Conservation (phyloP, 169 alveolate genomes). For the Perkinsus olseni region DNA sequence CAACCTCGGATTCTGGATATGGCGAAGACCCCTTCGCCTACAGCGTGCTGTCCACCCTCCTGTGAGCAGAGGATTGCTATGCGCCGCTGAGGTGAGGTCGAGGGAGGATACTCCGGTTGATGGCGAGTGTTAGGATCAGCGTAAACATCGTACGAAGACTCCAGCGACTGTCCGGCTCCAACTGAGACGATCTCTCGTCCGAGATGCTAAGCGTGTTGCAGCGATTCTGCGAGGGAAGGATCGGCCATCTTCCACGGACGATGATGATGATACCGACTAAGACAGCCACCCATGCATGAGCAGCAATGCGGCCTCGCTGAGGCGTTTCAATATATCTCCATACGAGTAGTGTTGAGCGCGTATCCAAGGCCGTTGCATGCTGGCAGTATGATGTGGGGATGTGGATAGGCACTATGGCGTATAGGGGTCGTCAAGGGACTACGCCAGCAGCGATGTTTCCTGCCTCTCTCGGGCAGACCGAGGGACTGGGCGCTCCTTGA, state of each 20-base stretch:
- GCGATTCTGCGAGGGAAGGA: neutral
- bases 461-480: no score
- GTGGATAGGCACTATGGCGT: no score
- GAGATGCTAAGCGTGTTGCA: neutral
- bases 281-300: neutral
- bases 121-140: neutral
- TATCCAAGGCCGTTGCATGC: no score
- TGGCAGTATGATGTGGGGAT: no score
- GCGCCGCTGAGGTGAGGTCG: neutral
- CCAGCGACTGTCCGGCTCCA: neutral
- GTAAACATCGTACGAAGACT: neutral
- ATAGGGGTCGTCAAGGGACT: no score
- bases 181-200: neutral
- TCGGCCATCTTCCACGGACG: neutral
- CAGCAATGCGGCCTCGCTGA: neutral
- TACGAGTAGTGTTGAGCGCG: neutral
- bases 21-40: no score
- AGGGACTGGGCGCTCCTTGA: no score
- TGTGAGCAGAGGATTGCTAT: neutral
- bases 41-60: no score
- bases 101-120: neutral
- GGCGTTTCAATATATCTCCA: neutral
- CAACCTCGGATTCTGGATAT: no score
- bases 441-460: no score
- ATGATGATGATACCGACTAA: neutral